Evolutionary conservation across 169 alveolate species (phyloP).

Genomic region (Cryptosporidium sp.): DNA sequence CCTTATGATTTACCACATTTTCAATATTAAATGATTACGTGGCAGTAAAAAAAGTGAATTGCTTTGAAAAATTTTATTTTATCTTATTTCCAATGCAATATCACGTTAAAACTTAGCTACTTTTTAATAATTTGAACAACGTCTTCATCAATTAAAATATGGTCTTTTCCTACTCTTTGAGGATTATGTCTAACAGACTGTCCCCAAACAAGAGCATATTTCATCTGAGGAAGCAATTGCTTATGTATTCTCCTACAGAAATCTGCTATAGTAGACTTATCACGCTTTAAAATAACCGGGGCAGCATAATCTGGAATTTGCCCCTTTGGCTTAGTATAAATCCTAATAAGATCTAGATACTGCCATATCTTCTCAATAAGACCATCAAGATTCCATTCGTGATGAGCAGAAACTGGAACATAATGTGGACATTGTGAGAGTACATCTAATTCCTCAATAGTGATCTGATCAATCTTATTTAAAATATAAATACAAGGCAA

Average conservation of each 20-base stretch:
- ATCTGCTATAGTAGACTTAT: conserved; percentile 86
- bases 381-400: conserved; percentile 96
- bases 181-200: conserved; percentile 96
- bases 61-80: too few species aligned
- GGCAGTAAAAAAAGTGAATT: too few species aligned
- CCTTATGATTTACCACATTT: too few species aligned
- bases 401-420: conserved; percentile 89
- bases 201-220: conserved; percentile 99
- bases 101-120: conserved; percentile 21
- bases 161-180: conserved; percentile 95
- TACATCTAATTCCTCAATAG: conserved; percentile 92
- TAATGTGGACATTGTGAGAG: conserved; percentile 95
- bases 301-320: conserved; percentile 95
- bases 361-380: conserved; percentile 97
- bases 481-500: conserved; percentile 94
- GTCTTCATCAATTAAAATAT: conserved; percentile 90
- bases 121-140: conserved; percentile 89
- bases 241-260: conserved; percentile 87
- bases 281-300: conserved; percentile 93
- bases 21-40: too few species aligned
- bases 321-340: conserved; percentile 99
- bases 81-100: too few species aligned
- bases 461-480: conserved; percentile 92
- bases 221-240: conserved; percentile 87
- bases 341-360: conserved; percentile 94